These are phyloP conservation scores for Persicaria maculosa DNA, from an alignment of 148 eudicot species.

Conservation along the genomic window DNA sequence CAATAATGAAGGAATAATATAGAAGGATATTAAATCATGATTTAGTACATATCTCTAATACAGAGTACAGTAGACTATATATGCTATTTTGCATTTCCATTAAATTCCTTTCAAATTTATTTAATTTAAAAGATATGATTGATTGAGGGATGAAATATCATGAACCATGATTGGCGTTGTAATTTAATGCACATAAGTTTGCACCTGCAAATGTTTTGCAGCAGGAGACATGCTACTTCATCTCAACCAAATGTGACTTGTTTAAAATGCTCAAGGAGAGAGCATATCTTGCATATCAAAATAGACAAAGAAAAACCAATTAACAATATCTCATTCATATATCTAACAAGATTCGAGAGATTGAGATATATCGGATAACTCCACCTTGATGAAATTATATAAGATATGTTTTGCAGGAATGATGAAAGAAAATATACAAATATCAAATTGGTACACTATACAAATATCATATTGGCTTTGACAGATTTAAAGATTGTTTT, in stretches of 20 bases:
- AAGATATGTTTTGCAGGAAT: no score
- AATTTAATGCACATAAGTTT: constrained; percentile 5
- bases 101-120: not conserved
- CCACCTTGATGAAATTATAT: no score
- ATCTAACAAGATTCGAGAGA: no score
- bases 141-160: not conserved
- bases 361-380: no score
- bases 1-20: no score
- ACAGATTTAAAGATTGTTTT: no score
- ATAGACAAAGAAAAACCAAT: not conserved
- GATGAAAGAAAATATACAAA: no score
- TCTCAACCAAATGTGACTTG: constrained; percentile 4
- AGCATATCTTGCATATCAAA: not conserved
- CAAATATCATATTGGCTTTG: no score
- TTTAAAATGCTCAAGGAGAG: not conserved
- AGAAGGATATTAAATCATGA: no score
- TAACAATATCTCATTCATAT: no score
- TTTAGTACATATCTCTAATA: no score
- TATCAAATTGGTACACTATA: no score
- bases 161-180: not conserved
- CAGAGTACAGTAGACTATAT: not conserved
- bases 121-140: not conserved
- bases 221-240: constrained; percentile 5
- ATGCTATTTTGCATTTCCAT: not conserved
- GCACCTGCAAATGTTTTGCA: constrained; percentile 1